Evolutionary conservation across 2,329 filamentous ascomycete genomes (phyloP).

Genomic region (Nakataea oryzae): DNA sequence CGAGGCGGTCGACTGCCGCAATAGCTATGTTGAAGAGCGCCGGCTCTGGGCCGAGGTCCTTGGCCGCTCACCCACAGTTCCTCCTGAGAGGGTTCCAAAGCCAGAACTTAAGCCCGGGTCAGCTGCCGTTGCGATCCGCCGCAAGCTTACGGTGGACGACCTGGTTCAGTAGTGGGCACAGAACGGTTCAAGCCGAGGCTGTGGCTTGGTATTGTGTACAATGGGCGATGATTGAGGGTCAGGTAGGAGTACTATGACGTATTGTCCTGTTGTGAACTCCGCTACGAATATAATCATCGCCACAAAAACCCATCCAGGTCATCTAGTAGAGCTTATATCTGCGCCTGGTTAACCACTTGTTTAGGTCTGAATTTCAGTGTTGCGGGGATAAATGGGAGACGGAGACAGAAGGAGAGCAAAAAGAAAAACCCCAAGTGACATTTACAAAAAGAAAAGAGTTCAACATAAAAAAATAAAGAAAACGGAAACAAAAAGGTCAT

Average conservation of each 20-base stretch:
- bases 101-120: background rate
- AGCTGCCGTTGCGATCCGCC: background rate
- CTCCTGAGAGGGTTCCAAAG: background rate
- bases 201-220: background rate
- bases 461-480: constrained; percentile 5
- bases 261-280: too few relatives aligned
- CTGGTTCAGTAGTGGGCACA: background rate
- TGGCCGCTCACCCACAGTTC: constrained; percentile 19
- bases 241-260: too few relatives aligned
- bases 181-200: background rate
- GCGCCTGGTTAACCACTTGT: too few relatives aligned
- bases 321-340: too few relatives aligned
- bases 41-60: constrained; percentile 33
- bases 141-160: constrained; percentile 5
- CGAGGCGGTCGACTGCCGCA: constrained; percentile 27
- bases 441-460: too few relatives aligned
- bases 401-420: too few relatives aligned
- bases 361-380: too few relatives aligned
- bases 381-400: too few relatives aligned
- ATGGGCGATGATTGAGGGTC: background rate
- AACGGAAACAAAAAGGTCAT: background rate
- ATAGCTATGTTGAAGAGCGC: constrained; percentile 28
- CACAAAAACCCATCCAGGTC: too few relatives aligned
- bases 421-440: too few relatives aligned
- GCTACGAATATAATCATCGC: too few relatives aligned